These are phyloP conservation scores for Trametes meyenii DNA, from an alignment of 768 basidiomycete species.

Conservation along the genomic window DNA sequence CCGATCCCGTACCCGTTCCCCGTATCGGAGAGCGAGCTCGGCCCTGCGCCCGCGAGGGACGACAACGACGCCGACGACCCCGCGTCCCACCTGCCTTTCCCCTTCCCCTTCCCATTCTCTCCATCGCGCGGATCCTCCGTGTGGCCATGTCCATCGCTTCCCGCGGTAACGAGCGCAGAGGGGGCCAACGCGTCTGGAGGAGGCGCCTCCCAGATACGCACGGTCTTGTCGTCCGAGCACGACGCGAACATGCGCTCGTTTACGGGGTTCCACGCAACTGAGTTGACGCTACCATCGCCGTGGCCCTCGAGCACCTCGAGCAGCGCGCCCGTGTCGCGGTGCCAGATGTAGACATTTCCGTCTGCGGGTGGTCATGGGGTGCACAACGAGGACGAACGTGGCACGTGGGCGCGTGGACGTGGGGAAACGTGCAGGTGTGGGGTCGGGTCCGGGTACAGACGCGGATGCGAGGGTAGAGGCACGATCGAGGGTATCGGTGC, in stretches of 20 bases:
- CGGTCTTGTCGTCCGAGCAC: conserved; percentile 89
- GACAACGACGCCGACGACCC: background rate
- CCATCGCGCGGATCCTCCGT: conserved; percentile 18
- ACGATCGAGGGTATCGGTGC: no score
- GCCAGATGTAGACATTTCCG: conserved; percentile 94
- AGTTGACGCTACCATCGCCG: conserved; percentile 88
- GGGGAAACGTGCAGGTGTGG: background rate
- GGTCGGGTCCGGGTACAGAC: background rate
- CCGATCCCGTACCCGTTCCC: conserved; percentile 20
- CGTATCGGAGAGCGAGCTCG: conserved; percentile 8
- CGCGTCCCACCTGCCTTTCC: conserved; percentile 26
- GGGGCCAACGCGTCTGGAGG: conserved; percentile 18
- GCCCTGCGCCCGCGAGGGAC: background rate
- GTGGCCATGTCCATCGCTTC: conserved; percentile 2
- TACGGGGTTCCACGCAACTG: conserved; percentile 93
- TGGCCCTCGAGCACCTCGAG: conserved; percentile 92
- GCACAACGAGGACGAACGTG: background rate
- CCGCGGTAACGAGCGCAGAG: conserved; percentile 3
- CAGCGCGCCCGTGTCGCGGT: conserved; percentile 78
- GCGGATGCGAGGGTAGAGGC: background rate
- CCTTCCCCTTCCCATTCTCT: conserved; percentile 28
- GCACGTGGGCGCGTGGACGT: background rate
- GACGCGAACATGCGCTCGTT: conserved; percentile 94
- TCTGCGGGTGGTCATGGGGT: conserved; percentile 49
- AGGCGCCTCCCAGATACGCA: conserved; percentile 82